Conservation (phyloP, 1,284 basidiomycete species). For the Sanghuangporus baumii region DNA sequence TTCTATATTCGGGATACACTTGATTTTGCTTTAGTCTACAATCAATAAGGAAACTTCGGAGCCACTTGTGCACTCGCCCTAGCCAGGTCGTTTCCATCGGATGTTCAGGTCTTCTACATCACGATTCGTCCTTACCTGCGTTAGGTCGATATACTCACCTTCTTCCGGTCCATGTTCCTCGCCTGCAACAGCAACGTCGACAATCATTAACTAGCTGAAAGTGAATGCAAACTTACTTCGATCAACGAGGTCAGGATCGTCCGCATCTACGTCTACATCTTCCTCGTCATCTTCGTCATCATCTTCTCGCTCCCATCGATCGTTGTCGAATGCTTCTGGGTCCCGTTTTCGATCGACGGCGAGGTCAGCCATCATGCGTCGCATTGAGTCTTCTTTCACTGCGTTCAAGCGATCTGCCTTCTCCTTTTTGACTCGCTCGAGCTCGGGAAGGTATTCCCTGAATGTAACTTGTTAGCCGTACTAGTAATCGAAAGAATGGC, state of each 20-base stretch:
- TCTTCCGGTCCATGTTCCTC: constrained; percentile 64
- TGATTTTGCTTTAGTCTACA: neutral
- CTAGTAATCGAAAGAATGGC: neutral
- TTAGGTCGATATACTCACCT: constrained; percentile 55
- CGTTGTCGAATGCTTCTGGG: constrained; percentile 40
- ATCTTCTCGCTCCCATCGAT: constrained; percentile 51
- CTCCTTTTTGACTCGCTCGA: constrained; percentile 60
- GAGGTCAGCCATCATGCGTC: constrained; percentile 83
- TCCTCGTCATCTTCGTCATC: constrained; percentile 56
- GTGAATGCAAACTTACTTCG: constrained; percentile 43
- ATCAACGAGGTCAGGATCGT: constrained; percentile 55
- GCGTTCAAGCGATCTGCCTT: constrained; percentile 63
- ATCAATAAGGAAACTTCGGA: too few relatives aligned
- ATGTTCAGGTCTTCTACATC: constrained; percentile 40
- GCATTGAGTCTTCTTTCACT: constrained; percentile 75
- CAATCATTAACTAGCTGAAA: constrained; percentile 17
- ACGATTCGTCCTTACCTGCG: constrained; percentile 39
- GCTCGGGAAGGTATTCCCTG: constrained; percentile 90
- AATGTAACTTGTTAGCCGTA: neutral
- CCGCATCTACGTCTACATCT: constrained; percentile 51
- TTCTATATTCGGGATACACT: neutral
- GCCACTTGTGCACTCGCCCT: neutral
- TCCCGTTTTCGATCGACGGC: constrained; percentile 60
- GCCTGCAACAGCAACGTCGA: constrained; percentile 31
- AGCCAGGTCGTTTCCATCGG: constrained; percentile 57